Evolutionary conservation across 306 rosid genomes (phyloP), one percentile per base, ranked within the genome.

Genomic region (Oemleria cerasiformis): DNA sequence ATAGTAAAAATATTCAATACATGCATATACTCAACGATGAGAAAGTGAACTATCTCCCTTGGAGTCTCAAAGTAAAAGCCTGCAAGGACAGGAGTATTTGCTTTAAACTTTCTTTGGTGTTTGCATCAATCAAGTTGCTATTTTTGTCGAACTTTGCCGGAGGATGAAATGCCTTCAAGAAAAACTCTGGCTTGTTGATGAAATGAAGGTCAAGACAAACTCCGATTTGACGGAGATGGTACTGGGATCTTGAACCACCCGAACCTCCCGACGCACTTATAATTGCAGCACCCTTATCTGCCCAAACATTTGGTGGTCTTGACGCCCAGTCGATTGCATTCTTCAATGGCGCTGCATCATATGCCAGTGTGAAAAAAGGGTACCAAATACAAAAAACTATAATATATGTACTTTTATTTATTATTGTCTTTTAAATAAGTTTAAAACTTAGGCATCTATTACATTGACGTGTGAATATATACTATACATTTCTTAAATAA

Each of bases 291-390:
- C 96, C 73, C 78, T 90, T 93, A 45, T 73, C 91, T 20, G 78
- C 92, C 97, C 97, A 93, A 43, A 88, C 96, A 77, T 93, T 93
- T 34, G 92, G 96, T 5, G 92, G 86, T 66, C 97, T 77, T 0
- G 97, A 91, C 43, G 80, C 96, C 97, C 96, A 91, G 36, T 91
- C 97, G 9, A 91, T 14, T 34, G 97, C 97, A 78, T 91, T 91
- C 88, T 92, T 92, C 69, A 88, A 44, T 14, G 84, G 88, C 43
- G 84, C 96, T 92, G 41, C 36, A 51, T 43, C 10, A 4, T 4
- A 2, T 6, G 9, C 5, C 12, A 11, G 9, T 47, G 40, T 5
- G 4, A 23, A 30, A 58, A 58, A 13, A 6, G n/a, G 39, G 25
- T 9, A 58, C 4, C n/a, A 58, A 58, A 58, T 21, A 21, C 0